A percentile compares a stretch with the other conserved stretches of the same genome.
Conservation (phyloP, 176 grass and related monocot genomes). For the Hordeum marinum region DNA sequence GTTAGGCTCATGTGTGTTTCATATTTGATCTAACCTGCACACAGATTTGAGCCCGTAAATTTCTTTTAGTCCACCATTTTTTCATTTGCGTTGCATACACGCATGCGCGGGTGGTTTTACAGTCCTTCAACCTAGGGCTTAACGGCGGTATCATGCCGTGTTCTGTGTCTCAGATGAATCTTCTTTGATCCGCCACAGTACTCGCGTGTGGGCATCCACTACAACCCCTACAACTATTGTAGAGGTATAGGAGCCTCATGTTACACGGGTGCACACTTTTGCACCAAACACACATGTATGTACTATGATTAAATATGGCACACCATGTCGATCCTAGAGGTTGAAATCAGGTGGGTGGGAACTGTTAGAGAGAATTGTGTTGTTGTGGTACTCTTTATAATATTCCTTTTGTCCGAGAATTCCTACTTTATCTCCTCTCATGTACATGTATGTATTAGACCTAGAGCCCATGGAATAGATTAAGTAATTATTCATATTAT, state of each 20-base stretch:
- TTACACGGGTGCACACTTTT: not conserved
- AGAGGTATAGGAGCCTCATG: not conserved
- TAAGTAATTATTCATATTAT: not conserved
- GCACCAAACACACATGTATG: not conserved
- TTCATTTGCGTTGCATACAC: not conserved
- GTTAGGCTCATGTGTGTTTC: not conserved
- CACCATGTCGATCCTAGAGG: not conserved
- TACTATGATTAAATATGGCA: not conserved
- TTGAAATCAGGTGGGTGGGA: not conserved
- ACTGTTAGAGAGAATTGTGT: not conserved
- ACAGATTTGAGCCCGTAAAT: constrained; percentile 3
- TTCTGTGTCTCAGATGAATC: not conserved
- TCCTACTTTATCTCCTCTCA: not conserved
- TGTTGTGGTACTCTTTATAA: not conserved
- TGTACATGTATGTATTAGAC: not conserved
- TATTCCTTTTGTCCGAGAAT: not conserved
- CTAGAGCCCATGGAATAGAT: not conserved
- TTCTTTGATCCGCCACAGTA: not conserved
- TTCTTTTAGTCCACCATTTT: not conserved
- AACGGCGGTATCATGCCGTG: not conserved
- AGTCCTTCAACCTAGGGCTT: not conserved
- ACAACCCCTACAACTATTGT: not conserved
- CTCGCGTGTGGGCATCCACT: not conserved
- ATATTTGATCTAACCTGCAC: not conserved
- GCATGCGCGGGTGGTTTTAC: not conserved